phyloP scores from a whole-genome alignment of 1,284 basidiomycete genomes.

The Neonothopanus nambi region DNA sequence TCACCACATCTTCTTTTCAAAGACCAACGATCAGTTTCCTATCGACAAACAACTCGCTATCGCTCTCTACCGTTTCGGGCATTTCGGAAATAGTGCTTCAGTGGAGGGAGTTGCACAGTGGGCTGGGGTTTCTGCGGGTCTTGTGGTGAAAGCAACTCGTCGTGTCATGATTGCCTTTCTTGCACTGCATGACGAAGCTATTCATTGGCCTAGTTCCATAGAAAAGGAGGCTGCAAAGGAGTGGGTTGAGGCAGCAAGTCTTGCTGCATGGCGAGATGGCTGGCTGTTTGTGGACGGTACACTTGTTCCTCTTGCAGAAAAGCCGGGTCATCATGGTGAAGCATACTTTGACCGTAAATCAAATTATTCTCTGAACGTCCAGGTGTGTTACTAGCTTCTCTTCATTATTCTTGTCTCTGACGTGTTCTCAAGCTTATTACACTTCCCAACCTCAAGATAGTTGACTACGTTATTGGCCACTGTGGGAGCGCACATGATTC shows the following conservation, averaged over 20 bases:
- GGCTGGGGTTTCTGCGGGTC: slow-evolving; percentile 30
- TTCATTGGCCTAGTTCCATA: slow-evolving; percentile 21
- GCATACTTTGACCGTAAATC: slow-evolving; percentile 28
- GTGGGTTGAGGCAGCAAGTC: slow-evolving; percentile 22
- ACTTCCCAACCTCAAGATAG: slow-evolving; percentile 20
- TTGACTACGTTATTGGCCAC: slow-evolving; percentile 24
- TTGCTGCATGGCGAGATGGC: slow-evolving; percentile 24
- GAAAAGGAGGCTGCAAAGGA: slow-evolving; percentile 19
- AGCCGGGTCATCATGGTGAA: slow-evolving; percentile 24
- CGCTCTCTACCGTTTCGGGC: slow-evolving; percentile 29
- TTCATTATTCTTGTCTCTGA: not conserved
- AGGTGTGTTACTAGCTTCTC: slow-evolving; percentile 20
- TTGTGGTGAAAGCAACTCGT: slow-evolving; percentile 28
- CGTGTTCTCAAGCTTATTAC: slow-evolving; percentile 14
- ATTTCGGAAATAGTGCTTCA: slow-evolving; percentile 34
- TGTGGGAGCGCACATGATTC: slow-evolving; percentile 24
- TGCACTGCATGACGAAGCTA: slow-evolving; percentile 21
- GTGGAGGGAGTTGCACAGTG: slow-evolving; percentile 33
- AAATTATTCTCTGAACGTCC: slow-evolving; percentile 31
- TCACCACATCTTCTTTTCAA: slow-evolving; percentile 24
- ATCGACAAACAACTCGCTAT: slow-evolving; percentile 33
- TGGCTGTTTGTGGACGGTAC: slow-evolving; percentile 30
- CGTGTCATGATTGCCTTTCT: slow-evolving; percentile 28
- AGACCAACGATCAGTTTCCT: too few relatives aligned
- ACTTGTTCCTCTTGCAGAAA: slow-evolving; percentile 22